A percentile compares a stretch with the other conserved stretches of the same genome.
Conservation (phyloP, 108 stramenopile species). For the Skeletonema potamos region DNA sequence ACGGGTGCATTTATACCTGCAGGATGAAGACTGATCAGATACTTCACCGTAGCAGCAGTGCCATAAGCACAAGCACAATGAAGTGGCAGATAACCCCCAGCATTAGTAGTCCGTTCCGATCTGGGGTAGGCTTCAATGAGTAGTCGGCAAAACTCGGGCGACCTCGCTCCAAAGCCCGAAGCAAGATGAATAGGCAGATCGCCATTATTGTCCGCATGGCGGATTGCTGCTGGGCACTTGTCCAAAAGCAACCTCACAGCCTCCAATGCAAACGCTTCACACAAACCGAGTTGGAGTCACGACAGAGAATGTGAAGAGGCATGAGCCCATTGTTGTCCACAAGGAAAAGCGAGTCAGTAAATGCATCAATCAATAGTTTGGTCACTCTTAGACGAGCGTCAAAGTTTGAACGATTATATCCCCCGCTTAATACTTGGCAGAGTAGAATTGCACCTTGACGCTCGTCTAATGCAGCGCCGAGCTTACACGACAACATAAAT, state of each 20-base stretch:
- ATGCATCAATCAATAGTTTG: too few species aligned
- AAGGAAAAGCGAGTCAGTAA: too few species aligned
- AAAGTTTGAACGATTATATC: too few species aligned
- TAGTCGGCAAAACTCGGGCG: background rate
- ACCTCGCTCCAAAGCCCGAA: background rate
- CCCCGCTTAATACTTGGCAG: too few species aligned
- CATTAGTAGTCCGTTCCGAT: background rate
- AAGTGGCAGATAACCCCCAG: background rate
- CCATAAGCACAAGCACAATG: background rate
- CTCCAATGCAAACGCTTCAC: too few species aligned
- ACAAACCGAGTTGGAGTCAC: too few species aligned
- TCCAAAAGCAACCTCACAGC: too few species aligned
- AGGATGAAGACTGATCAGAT: background rate
- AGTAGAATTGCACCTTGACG: background rate
- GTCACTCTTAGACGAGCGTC: too few species aligned
- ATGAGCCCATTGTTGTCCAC: too few species aligned
- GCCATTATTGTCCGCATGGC: background rate
- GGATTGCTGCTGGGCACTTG: too few species aligned
- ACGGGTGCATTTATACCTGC: too few species aligned
- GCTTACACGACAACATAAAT: background rate
- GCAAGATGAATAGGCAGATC: background rate
- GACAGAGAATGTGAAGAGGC: too few species aligned
- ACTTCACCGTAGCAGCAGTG: background rate
- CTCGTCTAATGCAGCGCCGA: background rate
- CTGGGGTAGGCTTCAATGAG: background rate